Conservation (phyloP, 2,329 filamentous ascomycete species). For the Colletotrichum costaricense region DNA sequence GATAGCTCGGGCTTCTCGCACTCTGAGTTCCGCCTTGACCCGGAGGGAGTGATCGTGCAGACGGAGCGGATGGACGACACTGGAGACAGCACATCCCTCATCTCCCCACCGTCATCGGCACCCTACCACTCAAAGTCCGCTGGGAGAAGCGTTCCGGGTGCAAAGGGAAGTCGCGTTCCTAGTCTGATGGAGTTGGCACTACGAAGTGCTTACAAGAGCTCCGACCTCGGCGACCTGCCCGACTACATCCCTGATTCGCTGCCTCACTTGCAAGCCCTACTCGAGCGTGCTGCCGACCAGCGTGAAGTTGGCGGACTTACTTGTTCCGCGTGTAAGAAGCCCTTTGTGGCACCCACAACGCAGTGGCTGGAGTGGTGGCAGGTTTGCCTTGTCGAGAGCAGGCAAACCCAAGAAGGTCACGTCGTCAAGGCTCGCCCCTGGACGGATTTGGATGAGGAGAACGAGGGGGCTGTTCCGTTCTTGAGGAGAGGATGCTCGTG, state of each 20-base stretch:
- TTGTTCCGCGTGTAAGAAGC: conserved; percentile 64
- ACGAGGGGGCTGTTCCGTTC: conserved; percentile 58
- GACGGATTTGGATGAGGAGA: conserved; percentile 36
- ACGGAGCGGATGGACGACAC: conserved; percentile 13
- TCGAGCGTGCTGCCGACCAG: conserved; percentile 53
- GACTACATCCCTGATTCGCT: conserved; percentile 56
- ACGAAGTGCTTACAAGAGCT: conserved; percentile 56
- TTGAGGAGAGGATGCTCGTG: conserved; percentile 61
- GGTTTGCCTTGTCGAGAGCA: conserved; percentile 38
- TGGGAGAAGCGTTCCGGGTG: conserved; percentile 3
- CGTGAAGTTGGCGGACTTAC: conserved; percentile 59
- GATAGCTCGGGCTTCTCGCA: conserved; percentile 38
- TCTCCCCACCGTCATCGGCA: conserved; percentile 33
- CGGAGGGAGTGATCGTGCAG: conserved; percentile 26
- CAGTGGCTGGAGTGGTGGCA: conserved; percentile 75
- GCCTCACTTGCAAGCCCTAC: conserved; percentile 50
- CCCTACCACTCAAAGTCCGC: conserved; percentile 34
- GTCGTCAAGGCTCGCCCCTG: conserved; percentile 21
- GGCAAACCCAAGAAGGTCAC: background rate
- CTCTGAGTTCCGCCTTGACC: conserved; percentile 40
- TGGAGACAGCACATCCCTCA: conserved; percentile 18
- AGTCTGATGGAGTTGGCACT: conserved; percentile 65
- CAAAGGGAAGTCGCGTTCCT: conserved; percentile 50
- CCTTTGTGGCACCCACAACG: conserved; percentile 61
- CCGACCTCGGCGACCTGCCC: conserved; percentile 55